phyloP scores from a whole-genome alignment of 192 early-diverging fungal genomes.

The Backusella psychrophila region DNA sequence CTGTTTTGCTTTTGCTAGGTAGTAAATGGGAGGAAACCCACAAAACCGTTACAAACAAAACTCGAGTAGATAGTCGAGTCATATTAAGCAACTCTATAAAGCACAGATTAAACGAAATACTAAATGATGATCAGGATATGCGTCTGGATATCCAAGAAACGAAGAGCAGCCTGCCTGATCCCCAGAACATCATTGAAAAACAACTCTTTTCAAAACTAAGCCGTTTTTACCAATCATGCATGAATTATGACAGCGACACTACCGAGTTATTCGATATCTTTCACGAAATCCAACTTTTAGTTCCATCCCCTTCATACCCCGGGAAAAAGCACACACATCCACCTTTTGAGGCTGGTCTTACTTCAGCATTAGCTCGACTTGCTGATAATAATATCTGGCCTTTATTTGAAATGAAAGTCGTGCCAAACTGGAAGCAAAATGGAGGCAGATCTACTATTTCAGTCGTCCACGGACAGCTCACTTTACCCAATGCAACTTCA shows the following conservation, averaged over 20 bases:
- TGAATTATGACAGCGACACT: constrained; percentile 45
- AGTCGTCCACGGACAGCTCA: constrained; percentile 53
- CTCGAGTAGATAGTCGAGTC: constrained; percentile 14
- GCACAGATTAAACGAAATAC: constrained; percentile 7
- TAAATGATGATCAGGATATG: background rate
- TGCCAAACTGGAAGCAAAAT: constrained; percentile 47
- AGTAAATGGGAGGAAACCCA: constrained; percentile 53
- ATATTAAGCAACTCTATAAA: background rate
- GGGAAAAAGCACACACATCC: background rate
- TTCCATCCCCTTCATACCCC: constrained; percentile 4
- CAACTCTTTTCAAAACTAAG: constrained; percentile 60
- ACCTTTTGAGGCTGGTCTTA: background rate
- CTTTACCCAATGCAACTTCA: constrained; percentile 58
- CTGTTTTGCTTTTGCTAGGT: constrained; percentile 28
- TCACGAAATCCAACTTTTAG: constrained; percentile 31
- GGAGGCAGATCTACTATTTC: constrained; percentile 44
- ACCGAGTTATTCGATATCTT: constrained; percentile 41
- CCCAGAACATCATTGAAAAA: constrained; percentile 40
- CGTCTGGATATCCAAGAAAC: background rate
- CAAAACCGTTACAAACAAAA: constrained; percentile 58
- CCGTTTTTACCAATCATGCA: constrained; percentile 52
- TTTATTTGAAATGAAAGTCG: constrained; percentile 50
- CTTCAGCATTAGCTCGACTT: background rate
- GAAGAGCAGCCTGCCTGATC: constrained; percentile 11
- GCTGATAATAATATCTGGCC: constrained; percentile 19